Evolutionary conservation across 140 eudicot species (phyloP), one percentile per base, ranked within the genome.

Genomic region (Erigeron philadelphicus): DNA sequence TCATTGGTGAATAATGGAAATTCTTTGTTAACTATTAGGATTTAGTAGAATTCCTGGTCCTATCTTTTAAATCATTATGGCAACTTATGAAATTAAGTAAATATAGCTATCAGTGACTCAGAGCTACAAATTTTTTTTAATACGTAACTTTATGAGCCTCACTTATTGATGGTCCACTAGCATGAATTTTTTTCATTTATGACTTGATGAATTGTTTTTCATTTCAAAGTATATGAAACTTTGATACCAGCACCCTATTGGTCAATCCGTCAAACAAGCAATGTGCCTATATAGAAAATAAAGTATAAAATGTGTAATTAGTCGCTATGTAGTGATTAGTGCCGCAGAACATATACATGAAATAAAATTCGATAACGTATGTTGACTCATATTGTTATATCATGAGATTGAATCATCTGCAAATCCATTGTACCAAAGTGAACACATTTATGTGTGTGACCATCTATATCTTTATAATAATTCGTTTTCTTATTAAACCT

Each of bases 401-500:
- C 21, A 43, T 43, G 8, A 11, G 40, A 64, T 17, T 49, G 50
- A 55, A 61, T 35, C 68, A 48, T 47, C 70, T 74, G 35, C 45
- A 52, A 60, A 70, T 44, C 15, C 17, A 50, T 48, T 70, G 75
- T 19, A 5, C 17, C 67, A 13, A 31, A 59, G 45, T 6, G 55
- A 59, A 41, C 46, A 6, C 46, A 21, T 19, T 54, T 45, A 44
- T 25, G 55, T 67, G 43, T 57, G 38, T 67, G 3, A 70, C 11
- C 48, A 61, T 68, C 61, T 46, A 6, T 44, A 49, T 63, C 54
- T 2, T 54, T 56, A 35, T 63, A 64, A 35, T 63, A 64, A 71
- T 42, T 18, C 12, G 61, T 23, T 1, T 45, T 61, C 50, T 48
- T 71, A 73, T 76, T 82, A 84, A 58, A 76, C 66, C 18, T 67